phyloP scores from a whole-genome alignment of 225 moss, liverwort and hornwort species.

The Rhytidiadelphus loreus region DNA sequence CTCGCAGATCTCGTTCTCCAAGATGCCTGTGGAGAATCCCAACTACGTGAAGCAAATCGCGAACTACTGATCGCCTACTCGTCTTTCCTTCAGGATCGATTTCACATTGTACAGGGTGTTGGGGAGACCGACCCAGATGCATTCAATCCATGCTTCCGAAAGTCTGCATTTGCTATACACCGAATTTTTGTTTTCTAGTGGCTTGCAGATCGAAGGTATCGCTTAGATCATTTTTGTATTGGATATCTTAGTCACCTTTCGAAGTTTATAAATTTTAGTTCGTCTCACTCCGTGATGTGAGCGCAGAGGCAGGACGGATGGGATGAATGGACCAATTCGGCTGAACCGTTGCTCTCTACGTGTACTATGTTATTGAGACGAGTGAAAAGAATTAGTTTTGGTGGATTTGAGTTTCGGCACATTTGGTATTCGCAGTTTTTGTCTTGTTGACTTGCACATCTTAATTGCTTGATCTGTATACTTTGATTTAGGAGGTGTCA shows the following conservation, averaged over 20 bases:
- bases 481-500: not conserved
- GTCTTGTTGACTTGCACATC: not conserved
- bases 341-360: not conserved
- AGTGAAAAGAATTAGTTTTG: not conserved
- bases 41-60: conserved; percentile 19
- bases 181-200: not conserved
- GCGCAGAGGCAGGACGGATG: not conserved
- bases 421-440: not conserved
- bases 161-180: not conserved
- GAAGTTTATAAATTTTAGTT: not conserved
- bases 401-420: not conserved
- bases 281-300: not conserved
- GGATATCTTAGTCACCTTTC: not conserved
- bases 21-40: conserved; percentile 32
- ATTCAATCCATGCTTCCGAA: not conserved
- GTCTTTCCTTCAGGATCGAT: not conserved
- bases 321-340: not conserved
- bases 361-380: not conserved
- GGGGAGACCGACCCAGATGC: not conserved
- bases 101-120: not conserved
- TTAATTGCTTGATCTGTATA: not conserved
- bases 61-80: not conserved
- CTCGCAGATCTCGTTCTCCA: conserved; percentile 29
- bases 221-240: not conserved
- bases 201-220: not conserved